Evolutionary conservation across 2,329 filamentous ascomycete genomes (phyloP).

Genomic region (Didymella segeticola): DNA sequence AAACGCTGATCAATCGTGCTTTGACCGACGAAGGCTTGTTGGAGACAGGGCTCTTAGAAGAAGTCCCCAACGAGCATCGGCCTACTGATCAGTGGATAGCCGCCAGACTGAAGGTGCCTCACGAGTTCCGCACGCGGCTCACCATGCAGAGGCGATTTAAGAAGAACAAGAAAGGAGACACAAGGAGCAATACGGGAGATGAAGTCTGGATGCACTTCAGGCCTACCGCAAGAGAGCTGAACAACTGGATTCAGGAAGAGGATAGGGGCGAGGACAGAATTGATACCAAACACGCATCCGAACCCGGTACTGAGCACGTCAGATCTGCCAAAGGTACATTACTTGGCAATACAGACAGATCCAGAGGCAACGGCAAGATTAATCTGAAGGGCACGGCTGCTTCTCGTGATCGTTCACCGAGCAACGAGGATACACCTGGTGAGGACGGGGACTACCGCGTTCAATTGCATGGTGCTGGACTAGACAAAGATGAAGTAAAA

Average conservation of each 20-base stretch:
- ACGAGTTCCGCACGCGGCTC: constrained; percentile 63
- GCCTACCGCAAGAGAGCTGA: constrained; percentile 35
- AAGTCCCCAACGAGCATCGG: constrained; percentile 60
- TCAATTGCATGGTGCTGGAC: not conserved
- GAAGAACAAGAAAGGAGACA: constrained; percentile 46
- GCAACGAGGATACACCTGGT: too few species aligned
- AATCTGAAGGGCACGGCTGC: not conserved
- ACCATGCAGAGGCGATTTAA: constrained; percentile 50
- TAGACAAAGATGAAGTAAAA: not conserved
- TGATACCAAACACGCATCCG: constrained; percentile 23
- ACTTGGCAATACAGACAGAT: not conserved
- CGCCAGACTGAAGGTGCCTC: constrained; percentile 62
- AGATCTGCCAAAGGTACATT: not conserved
- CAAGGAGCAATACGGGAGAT: constrained; percentile 49
- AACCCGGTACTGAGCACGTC: constrained; percentile 3
- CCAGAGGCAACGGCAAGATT: not conserved
- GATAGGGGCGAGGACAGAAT: constrained; percentile 28
- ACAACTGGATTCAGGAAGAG: constrained; percentile 33
- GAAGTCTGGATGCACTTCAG: constrained; percentile 63
- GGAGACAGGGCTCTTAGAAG: constrained; percentile 52
- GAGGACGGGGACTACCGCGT: not conserved
- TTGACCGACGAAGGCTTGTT: constrained; percentile 64
- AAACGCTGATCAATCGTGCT: constrained; percentile 56
- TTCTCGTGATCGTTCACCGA: too few species aligned
- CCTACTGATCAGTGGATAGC: constrained; percentile 67